Base-by-base conservation (phyloP, 345 rosid genomes). In the Heritiera littoralis region DNA sequence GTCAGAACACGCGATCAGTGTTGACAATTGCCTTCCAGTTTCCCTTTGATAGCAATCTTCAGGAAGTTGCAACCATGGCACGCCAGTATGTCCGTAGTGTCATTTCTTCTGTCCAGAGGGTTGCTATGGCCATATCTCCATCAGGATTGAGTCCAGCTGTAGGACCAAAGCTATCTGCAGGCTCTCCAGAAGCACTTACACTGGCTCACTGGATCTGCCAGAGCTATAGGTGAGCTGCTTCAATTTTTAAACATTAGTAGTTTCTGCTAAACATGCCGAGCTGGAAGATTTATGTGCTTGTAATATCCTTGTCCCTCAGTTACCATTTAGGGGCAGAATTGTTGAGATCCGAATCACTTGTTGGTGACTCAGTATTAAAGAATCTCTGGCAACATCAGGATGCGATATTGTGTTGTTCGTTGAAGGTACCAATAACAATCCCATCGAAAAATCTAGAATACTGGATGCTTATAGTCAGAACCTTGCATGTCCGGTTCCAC, bases 31-130 rank as follows among this genome's bases (percentile, higher is more conserved):
- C 99, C 55, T 93, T 97, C 82, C 99, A 97, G 81, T 94, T 97
- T 88, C 98, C 98, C 15, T 94, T 92, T 63, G 98, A 94, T 75
- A 86, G 86, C 88, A 91, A 85, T 81, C 85, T 93, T 71, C 98
- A 93, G 79, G 99, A 97, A 84, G 99, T 97, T 74, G 97, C 96
- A 1, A 85, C 89, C 79, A 94, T 97, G 99, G 99, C 98, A 38
- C 88, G 95, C 6, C 98, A 97, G 80, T 97, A 97, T 52, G 88
- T 97, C 6, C 88, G 97, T 1, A 97, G 94, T 9, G 97, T 97
- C 73, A 94, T 97, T 65, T 90, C 98, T 17, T 90, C 99, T 0
- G 97, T 97, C 66, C 99, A 97, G 90, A 91, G 97, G 40, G 96
- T 97, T 74, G 98, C 99, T 15, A 93, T 89, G 94, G 99, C 95